Evolutionary conservation across 2,329 filamentous ascomycete species (phyloP).

Genomic region (Epichloe baconii): DNA sequence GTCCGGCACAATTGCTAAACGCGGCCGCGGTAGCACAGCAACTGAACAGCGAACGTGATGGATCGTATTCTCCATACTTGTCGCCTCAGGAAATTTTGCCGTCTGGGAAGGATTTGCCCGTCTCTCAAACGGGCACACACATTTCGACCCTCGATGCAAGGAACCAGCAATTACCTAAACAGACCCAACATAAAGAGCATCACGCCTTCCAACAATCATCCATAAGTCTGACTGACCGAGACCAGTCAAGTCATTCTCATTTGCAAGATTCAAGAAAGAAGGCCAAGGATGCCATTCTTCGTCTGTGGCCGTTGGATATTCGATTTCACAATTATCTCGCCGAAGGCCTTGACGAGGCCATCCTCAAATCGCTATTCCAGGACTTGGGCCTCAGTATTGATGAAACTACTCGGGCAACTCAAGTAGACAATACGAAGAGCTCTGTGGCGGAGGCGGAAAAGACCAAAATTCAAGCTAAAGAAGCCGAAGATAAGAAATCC

Average conservation of each 20-base stretch:
- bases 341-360: slow-evolving; percentile 53
- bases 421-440: neutral
- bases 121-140: neutral
- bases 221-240: neutral
- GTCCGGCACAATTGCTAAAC: neutral
- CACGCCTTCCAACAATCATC: neutral
- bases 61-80: slow-evolving; percentile 39
- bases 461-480: neutral
- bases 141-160: neutral
- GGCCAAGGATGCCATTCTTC: slow-evolving; percentile 55
- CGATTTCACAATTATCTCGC: slow-evolving; percentile 60
- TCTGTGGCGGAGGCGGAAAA: neutral
- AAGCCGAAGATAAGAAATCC: neutral
- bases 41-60: slow-evolving; percentile 28
- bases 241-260: neutral
- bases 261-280: slow-evolving; percentile 35
- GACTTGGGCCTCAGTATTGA: slow-evolving; percentile 48
- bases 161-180: neutral
- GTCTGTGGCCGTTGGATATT: slow-evolving; percentile 53
- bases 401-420: neutral
- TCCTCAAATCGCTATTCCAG: slow-evolving; percentile 53
- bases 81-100: slow-evolving; percentile 32
- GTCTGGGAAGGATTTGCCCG: neutral
- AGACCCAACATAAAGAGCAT: neutral
- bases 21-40: neutral